A percentile compares a stretch with the other conserved stretches of the same genome.
Conservation (phyloP, 164 flowering plant species). For the Sedum album region DNA sequence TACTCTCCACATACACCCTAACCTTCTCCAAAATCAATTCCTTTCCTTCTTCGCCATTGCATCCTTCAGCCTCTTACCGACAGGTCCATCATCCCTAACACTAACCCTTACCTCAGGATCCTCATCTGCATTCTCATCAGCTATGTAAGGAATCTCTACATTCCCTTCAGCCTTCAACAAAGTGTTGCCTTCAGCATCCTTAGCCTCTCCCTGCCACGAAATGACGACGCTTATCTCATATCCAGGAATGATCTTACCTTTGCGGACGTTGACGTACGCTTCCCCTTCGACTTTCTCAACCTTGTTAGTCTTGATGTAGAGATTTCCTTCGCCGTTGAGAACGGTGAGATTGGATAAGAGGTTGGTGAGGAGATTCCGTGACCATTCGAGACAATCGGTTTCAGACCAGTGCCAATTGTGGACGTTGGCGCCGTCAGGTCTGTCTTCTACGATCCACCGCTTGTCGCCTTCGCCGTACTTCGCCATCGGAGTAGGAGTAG, state of each 20-base stretch:
- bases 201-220: too few relatives aligned
- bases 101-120: constrained; percentile 53
- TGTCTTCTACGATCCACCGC: constrained; percentile 96
- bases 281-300: constrained; percentile 83
- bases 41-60: constrained; percentile 65
- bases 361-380: constrained; percentile 42
- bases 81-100: constrained; percentile 67
- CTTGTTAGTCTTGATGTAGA: constrained; percentile 49
- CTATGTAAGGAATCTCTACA: constrained; percentile 75
- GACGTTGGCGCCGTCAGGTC: constrained; percentile 93
- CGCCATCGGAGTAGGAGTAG: constrained; percentile 64
- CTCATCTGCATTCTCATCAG: constrained; percentile 81
- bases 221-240: too few relatives aligned
- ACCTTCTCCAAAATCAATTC: constrained; percentile 60
- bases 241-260: too few relatives aligned
- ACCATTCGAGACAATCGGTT: too few relatives aligned
- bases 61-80: constrained; percentile 64
- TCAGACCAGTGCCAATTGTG: constrained; percentile 99
- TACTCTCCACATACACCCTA: constrained; percentile 60
- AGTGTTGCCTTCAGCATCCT: too few relatives aligned
- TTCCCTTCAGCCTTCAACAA: constrained; percentile 60
- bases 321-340: constrained; percentile 63
- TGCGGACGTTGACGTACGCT: constrained; percentile 96
- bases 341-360: too few relatives aligned
- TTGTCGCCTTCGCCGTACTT: constrained; percentile 94